Percentiles rank a stretch among this genome's conserved stretches.
Conservation (phyloP, 2,329 filamentous ascomycete species). For the Trichoderma afroharzianum region DNA sequence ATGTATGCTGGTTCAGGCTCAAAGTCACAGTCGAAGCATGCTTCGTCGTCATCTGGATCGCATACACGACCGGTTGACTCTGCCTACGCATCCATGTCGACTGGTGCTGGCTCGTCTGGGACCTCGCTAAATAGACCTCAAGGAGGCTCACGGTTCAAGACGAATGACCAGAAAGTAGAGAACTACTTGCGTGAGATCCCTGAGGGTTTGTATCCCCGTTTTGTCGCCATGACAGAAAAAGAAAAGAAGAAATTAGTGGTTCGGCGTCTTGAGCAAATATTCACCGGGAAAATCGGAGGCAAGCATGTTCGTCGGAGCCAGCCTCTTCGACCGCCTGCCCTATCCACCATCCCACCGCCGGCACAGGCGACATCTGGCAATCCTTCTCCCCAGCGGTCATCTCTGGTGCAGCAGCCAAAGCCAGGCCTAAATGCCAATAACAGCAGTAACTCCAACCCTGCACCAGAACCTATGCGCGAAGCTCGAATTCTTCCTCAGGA, state of each 20-base stretch:
- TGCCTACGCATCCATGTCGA: conserved; percentile 66
- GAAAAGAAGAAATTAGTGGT: conserved; percentile 76
- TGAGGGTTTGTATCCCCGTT: conserved; percentile 60
- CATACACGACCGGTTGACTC: conserved; percentile 56
- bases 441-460: background rate
- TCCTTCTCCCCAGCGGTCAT: conserved; percentile 23
- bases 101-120: conserved; percentile 44
- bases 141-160: conserved; percentile 35
- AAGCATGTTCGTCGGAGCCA: conserved; percentile 31
- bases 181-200: conserved; percentile 71
- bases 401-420: background rate
- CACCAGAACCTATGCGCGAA: conserved; percentile 42
- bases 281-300: conserved; percentile 63
- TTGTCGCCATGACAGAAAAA: conserved; percentile 63
- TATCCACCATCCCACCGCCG: conserved; percentile 12
- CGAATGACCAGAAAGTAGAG: conserved; percentile 59
- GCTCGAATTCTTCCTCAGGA: conserved; percentile 44
- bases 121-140: conserved; percentile 38
- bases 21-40: conserved; percentile 47
- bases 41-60: conserved; percentile 50
- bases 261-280: conserved; percentile 72
- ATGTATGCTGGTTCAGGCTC: conserved; percentile 42
- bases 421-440: background rate
- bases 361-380: conserved; percentile 28
- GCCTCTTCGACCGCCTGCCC: conserved; percentile 22